Evolutionary conservation across 345 rosid species (phyloP), one percentile per base, ranked within the genome.

Genomic region (Syzygium oleosum): DNA sequence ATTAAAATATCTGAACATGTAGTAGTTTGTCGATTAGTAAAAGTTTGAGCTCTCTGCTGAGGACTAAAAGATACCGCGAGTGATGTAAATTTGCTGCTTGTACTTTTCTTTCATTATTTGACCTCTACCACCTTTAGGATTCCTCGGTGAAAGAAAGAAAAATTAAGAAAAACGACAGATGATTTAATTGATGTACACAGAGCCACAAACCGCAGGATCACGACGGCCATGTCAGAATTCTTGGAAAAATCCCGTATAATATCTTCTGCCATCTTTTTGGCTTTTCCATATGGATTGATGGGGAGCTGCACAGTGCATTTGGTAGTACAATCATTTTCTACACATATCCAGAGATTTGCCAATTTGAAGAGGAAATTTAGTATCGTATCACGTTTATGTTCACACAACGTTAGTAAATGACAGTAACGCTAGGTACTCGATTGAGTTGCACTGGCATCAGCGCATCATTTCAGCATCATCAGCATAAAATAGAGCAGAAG

Each of bases 261-360:
- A 90, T 96, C 99, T 92, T 98, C 99, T 11, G 99, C 96, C 99
- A 98, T 98, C 91, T 96, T 98, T 92, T 98, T 98, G 87, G 99
- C 99, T 94, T 96, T 98, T 85, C 99, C 99, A 52, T 96, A 98
- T 49, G 99, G 99, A 90, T 98, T 98, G 86, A 96, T 98, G 1
- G 99, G 98, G n/a, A 91, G 91, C 99, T 98, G 90, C 23, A 85
- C 65, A 53, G 12, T 51, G 63, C 6, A 85, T 54, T 58, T 34
- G 1, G 80, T 73, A 19, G 80, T 19, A 73, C 14, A 38, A 41
- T 73, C 80, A 73, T 73, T 17, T 73, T 73, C 25, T 38, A 73
- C 80, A 73, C 38, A 73, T 73, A 73, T 73, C 25, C 80, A 38
- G 43, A 73, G 80, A 34, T 73, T 34, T 19, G 13, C 59, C 59